phyloP scores from a whole-genome alignment of 2,329 filamentous ascomycete species.

The Leptographium galeiforme region DNA sequence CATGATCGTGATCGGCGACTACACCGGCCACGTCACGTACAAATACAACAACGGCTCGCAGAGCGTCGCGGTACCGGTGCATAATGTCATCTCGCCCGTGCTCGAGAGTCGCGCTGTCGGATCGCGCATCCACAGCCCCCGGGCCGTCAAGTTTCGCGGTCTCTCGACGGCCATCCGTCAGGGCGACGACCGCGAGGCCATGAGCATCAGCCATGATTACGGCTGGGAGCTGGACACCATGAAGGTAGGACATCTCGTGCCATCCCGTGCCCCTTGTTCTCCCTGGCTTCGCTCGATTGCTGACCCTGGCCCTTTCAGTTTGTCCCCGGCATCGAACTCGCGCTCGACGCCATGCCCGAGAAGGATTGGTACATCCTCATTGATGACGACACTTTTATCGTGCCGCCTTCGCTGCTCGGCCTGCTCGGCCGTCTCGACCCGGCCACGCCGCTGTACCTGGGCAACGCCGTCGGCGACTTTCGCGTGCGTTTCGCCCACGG shows the following conservation, averaged over 20 bases:
- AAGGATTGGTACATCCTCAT: conserved; percentile 48
- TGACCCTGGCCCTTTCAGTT: conserved; percentile 30
- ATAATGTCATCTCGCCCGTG: conserved; percentile 25
- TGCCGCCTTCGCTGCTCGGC: conserved; percentile 32
- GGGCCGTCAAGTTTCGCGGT: conserved; percentile 26
- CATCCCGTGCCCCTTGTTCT: background rate
- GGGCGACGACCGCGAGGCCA: conserved; percentile 24
- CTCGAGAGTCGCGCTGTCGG: conserved; percentile 19
- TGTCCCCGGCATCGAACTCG: conserved; percentile 38
- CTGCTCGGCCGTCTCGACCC: conserved; percentile 37
- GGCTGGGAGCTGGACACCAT: conserved; percentile 38
- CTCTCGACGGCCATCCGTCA: conserved; percentile 24
- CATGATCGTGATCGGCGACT: conserved; percentile 38
- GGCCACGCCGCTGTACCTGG: conserved; percentile 33
- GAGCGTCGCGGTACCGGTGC: conserved; percentile 16
- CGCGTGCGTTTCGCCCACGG: conserved; percentile 42
- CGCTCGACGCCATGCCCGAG: conserved; percentile 33
- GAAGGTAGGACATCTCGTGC: conserved; percentile 21
- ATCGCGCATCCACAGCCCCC: conserved; percentile 17
- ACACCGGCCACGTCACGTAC: conserved; percentile 19
- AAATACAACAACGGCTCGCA: background rate
- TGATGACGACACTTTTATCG: conserved; percentile 44
- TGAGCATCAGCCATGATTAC: conserved; percentile 22
- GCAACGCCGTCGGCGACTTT: conserved; percentile 44
- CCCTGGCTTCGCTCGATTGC: background rate